Evolutionary conservation across 768 basidiomycete genomes (phyloP), one percentile per base, ranked within the genome.

Genomic region (Thelephora ganbajun): DNA sequence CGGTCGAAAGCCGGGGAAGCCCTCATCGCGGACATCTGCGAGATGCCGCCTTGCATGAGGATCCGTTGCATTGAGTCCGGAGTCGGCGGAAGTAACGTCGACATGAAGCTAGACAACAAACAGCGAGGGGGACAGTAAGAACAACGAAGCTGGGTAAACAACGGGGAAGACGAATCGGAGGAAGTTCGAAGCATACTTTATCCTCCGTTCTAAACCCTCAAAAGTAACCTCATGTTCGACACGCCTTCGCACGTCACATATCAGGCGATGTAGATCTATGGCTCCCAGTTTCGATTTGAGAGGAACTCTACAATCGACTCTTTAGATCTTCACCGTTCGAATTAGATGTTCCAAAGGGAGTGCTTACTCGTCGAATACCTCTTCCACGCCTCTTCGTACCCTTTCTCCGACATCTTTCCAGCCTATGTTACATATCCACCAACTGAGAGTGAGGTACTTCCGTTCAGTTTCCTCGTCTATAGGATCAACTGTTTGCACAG

Each of bases 381-480:
- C 81, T 56, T 88, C 81, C 0, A 92, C 88, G 0, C 76, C 83
- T 33, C 72, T 64, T 54, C 80, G 65, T 0, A 92, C 84, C 35
- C 86, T 68, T 53, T 79, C 77, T 0, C 76, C 79, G 0, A 97
- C 72, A 49, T 83, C 81, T 54, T 82, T 85, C 91, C 92, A 94
- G 0, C 93, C 91, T 3, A 90, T 83, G 58, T 96, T 81, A 48
- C 94, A 57, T 9, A 94, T 68, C 90, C 91, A 94, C 90, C 91
- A 97, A 35, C 80, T 86, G 55, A 93, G 73, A 0, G 85, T 89
- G 44, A 96, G 66, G 58, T 79, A 97, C 57, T 80, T 77, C 50
- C 76, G 69, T 61, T 93, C 90, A 5, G 79, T 76, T 47, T 83
- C 83, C 33, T 83, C 80, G 33, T 61, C 67, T 6, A 80, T 63